Percentiles rank a stretch among this genome's conserved stretches.
These are phyloP conservation scores for Cyberlindnera americana DNA, from an alignment of 805 yeast genomes.

Conservation along the genomic window DNA sequence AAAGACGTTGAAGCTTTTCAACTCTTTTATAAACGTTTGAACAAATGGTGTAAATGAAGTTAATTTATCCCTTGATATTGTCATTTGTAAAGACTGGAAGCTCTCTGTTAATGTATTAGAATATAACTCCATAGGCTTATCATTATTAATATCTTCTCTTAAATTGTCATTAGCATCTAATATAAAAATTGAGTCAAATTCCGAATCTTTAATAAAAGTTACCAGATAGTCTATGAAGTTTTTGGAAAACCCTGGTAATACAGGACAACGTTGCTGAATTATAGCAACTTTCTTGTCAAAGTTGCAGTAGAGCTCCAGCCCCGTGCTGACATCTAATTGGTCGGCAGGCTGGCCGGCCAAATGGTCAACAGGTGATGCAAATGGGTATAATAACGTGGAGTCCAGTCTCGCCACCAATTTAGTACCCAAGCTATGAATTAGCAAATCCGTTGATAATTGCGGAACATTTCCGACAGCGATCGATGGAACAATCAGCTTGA, in stretches of 20 bases:
- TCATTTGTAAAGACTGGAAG: slow-evolving; percentile 17
- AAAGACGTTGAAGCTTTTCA: slow-evolving; percentile 25
- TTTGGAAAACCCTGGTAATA: slow-evolving; percentile 58
- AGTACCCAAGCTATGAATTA: slow-evolving; percentile 60
- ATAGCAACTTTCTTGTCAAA: slow-evolving; percentile 42
- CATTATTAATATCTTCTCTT: slow-evolving; percentile 19
- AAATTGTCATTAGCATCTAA: slow-evolving; percentile 71
- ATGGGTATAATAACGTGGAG: slow-evolving; percentile 67
- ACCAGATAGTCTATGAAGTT: slow-evolving; percentile 50
- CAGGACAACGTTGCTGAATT: slow-evolving; percentile 83
- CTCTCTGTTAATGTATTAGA: slow-evolving; percentile 17
- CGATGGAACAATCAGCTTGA: slow-evolving; percentile 66
- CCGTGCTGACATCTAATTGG: no score
- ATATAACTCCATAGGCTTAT: slow-evolving; percentile 18
- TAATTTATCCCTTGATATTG: slow-evolving; percentile 5
- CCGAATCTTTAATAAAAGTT: slow-evolving; percentile 42
- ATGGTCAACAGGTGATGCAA: slow-evolving; percentile 74
- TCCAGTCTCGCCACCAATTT: slow-evolving; percentile 53
- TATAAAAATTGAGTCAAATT: slow-evolving; percentile 47
- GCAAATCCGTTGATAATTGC: slow-evolving; percentile 71
- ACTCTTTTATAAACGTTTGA: slow-evolving; percentile 5
- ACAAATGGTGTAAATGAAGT: slow-evolving; percentile 16
- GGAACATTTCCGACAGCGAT: slow-evolving; percentile 90
- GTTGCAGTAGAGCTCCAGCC: slow-evolving; percentile 61
- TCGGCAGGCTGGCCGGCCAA: slow-evolving; percentile 26